These are phyloP conservation scores for Aquilaria malaccensis DNA, from an alignment of 345 rosid genomes.

Conservation along the genomic window DNA sequence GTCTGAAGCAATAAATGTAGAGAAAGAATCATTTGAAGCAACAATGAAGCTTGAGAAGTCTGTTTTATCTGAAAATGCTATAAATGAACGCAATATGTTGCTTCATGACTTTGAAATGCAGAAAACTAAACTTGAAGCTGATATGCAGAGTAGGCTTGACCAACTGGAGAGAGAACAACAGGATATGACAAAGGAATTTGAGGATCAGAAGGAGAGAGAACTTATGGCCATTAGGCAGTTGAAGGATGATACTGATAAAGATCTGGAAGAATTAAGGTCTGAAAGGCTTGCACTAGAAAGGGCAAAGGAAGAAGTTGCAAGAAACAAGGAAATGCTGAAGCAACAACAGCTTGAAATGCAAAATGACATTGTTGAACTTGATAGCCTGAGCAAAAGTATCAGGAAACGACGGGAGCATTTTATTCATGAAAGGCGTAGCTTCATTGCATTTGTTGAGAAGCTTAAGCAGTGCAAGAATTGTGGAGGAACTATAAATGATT, in stretches of 20 bases:
- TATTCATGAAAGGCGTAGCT: slow-evolving; percentile 38
- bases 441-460: slow-evolving; percentile 58
- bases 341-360: slow-evolving; percentile 50
- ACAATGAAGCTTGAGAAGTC: slow-evolving; percentile 54
- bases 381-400: slow-evolving; percentile 46
- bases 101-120: slow-evolving; percentile 49
- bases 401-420: slow-evolving; percentile 45
- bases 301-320: slow-evolving; percentile 41
- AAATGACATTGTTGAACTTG: slow-evolving; percentile 62
- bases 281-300: slow-evolving; percentile 35
- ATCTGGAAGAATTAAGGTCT: slow-evolving; percentile 41
- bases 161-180: slow-evolving; percentile 44
- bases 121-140: slow-evolving; percentile 41
- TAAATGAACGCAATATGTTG: slow-evolving; percentile 44
- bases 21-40: slow-evolving; percentile 64
- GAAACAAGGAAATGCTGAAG: slow-evolving; percentile 41
- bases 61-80: slow-evolving; percentile 39
- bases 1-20: slow-evolving; percentile 44
- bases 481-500: slow-evolving; percentile 45
- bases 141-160: slow-evolving; percentile 33
- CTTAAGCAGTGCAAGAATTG: slow-evolving; percentile 51
- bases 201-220: slow-evolving; percentile 43
- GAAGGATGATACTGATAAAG: slow-evolving; percentile 47
- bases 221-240: slow-evolving; percentile 23
- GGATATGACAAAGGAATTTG: slow-evolving; percentile 36